Conservation (phyloP, 2,329 filamentous ascomycete genomes). For the Neoascochyta sp. region DNA sequence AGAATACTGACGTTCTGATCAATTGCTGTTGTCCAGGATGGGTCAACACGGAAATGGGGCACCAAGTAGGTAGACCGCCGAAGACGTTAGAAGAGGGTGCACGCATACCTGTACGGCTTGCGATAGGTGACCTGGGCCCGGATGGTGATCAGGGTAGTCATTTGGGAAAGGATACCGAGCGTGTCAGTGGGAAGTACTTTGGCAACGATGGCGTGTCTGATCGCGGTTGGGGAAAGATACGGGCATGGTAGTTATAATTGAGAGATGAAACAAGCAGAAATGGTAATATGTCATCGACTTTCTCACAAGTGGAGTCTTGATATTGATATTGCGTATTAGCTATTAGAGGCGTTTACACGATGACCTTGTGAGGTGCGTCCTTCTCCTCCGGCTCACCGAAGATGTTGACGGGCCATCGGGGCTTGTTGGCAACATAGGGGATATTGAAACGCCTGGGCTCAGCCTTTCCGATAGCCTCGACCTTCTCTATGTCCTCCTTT, state of each 20-base stretch:
- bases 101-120: slow-evolving; percentile 9
- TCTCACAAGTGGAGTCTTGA: no score
- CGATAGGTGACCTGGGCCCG: slow-evolving; percentile 7
- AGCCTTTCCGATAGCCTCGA: slow-evolving; percentile 54
- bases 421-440: slow-evolving; percentile 44
- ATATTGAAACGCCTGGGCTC: slow-evolving; percentile 55
- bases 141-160: slow-evolving; percentile 5
- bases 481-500: slow-evolving; percentile 24
- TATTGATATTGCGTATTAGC: no score
- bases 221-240: slow-evolving; percentile 6
- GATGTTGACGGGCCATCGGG: slow-evolving; percentile 56
- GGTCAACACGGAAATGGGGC: slow-evolving; percentile 12
- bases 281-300: no score
- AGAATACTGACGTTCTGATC: slow-evolving; percentile 6
- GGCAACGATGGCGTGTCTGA: slow-evolving; percentile 10
- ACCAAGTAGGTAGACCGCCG: slow-evolving; percentile 8
- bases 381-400: slow-evolving; percentile 55
- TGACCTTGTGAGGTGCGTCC: slow-evolving; percentile 48
- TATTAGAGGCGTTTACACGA: slow-evolving; percentile 14
- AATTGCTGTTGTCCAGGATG: slow-evolving; percentile 17
- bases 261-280: background rate
- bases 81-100: slow-evolving; percentile 12
- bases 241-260: slow-evolving; percentile 5
- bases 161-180: slow-evolving; percentile 2
- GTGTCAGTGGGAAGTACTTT: slow-evolving; percentile 9